Conservation (phyloP, 768 basidiomycete genomes). For the Crepidotus variabilis region DNA sequence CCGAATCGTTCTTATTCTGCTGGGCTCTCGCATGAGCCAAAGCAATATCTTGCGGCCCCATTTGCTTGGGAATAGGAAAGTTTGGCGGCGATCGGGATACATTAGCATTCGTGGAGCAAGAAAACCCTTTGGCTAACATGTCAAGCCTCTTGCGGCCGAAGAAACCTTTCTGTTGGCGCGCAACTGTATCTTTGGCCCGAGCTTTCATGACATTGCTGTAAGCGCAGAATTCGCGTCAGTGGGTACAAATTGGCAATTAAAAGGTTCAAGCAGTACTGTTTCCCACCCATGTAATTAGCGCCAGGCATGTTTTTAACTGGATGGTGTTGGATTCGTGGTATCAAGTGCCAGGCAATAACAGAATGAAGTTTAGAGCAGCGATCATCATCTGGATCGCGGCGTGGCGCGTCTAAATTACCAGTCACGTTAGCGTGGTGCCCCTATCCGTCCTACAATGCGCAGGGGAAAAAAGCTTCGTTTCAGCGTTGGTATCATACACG, state of each 20-base stretch:
- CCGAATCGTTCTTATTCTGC: conserved; percentile 2
- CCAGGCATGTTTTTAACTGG: conserved; percentile 42
- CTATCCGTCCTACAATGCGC: no score
- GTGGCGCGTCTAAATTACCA: not conserved
- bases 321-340: not conserved
- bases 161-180: conserved; percentile 53
- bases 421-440: no score
- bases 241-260: not conserved
- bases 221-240: not conserved
- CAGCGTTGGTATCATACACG: no score
- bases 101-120: conserved; percentile 9
- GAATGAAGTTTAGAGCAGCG: no score
- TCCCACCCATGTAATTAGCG: conserved; percentile 78
- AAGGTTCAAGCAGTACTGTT: conserved; percentile 36
- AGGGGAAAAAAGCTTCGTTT: no score
- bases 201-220: conserved; percentile 56
- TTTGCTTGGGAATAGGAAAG: not conserved
- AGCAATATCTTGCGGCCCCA: conserved; percentile 17
- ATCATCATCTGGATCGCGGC: not conserved
- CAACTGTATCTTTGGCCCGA: conserved; percentile 50
- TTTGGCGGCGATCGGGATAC: not conserved
- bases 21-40: conserved; percentile 24
- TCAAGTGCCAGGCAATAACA: no score
- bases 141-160: conserved; percentile 61
- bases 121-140: conserved; percentile 41